Percentiles rank a stretch among this genome's conserved stretches.
phyloP scores from a whole-genome alignment of 257 asterid species.

The Phtheirospermum japonicum region DNA sequence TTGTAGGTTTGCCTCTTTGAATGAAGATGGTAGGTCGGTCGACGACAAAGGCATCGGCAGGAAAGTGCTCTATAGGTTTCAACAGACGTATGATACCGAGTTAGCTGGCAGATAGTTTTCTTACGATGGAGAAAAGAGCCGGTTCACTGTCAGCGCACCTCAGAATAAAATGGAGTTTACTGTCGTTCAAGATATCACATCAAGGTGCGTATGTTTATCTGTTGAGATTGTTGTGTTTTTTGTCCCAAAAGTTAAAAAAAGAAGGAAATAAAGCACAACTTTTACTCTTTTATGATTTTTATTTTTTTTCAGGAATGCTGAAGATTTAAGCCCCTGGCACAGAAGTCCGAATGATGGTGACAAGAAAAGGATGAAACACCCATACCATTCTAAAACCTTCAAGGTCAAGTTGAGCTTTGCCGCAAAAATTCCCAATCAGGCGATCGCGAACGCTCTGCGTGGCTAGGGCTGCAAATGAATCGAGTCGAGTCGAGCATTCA shows the following conservation, averaged over 20 bases:
- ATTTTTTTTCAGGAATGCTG: slow-evolving; percentile 62
- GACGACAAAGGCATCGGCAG: slow-evolving; percentile 95
- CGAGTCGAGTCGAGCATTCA: too few relatives aligned
- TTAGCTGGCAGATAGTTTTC: slow-evolving; percentile 78
- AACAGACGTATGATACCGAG: slow-evolving; percentile 65
- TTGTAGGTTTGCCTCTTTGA: slow-evolving; percentile 76
- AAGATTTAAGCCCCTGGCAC: slow-evolving; percentile 64
- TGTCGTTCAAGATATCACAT: slow-evolving; percentile 73
- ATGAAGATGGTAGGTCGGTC: slow-evolving; percentile 91
- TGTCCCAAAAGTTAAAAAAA: too few relatives aligned
- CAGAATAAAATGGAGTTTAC: slow-evolving; percentile 79
- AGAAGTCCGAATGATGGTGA: slow-evolving; percentile 58
- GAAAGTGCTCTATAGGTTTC: slow-evolving; percentile 77
- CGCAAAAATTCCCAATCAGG: slow-evolving; percentile 80
- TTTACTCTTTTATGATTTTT: background rate
- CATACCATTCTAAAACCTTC: slow-evolving; percentile 67
- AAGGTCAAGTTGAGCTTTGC: slow-evolving; percentile 86
- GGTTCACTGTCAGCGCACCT: slow-evolving; percentile 84
- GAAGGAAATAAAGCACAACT: background rate
- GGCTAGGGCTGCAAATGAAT: too few relatives aligned
- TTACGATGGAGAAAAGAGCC: slow-evolving; percentile 87
- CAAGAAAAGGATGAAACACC: slow-evolving; percentile 62
- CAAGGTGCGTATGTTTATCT: slow-evolving; percentile 44
- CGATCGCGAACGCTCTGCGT: slow-evolving; percentile 79
- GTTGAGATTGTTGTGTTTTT: background rate